Percentiles rank a stretch among this genome's conserved stretches.
Evolutionary conservation across 257 asterid genomes (phyloP).

Genomic region (Eustoma russellianum): DNA sequence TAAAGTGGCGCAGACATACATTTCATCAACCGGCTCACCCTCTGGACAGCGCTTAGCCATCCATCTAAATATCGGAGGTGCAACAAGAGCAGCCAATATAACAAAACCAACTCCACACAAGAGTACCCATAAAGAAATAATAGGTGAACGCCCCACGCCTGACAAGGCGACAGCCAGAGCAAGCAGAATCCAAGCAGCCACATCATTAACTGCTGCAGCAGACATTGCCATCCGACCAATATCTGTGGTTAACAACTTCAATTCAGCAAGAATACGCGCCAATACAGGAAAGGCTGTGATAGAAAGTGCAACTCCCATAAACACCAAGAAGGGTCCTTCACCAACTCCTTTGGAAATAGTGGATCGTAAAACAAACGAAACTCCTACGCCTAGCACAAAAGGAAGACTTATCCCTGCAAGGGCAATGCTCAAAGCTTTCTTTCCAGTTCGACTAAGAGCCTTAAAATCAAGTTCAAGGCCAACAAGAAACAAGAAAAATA

Average conservation of each 20-base stretch:
- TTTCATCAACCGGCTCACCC: constrained; percentile 27
- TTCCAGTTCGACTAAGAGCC: constrained; percentile 22
- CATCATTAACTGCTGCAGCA: constrained; percentile 25
- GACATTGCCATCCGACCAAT: constrained; percentile 32
- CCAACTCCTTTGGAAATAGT: constrained; percentile 17
- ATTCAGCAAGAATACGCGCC: constrained; percentile 29
- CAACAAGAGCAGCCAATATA: constrained; percentile 5
- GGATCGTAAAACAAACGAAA: constrained; percentile 19
- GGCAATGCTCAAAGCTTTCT: constrained; percentile 25
- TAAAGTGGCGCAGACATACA: constrained; percentile 18
- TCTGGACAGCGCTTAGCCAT: constrained; percentile 20
- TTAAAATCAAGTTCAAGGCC: constrained; percentile 24
- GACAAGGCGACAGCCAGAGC: constrained; percentile 24
- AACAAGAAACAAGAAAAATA: constrained; percentile 30
- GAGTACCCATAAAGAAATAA: constrained; percentile 26
- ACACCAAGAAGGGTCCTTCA: constrained; percentile 17
- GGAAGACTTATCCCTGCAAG: constrained; percentile 22
- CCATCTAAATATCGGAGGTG: constrained; percentile 25
- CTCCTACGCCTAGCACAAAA: constrained; percentile 20
- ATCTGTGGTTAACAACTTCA: constrained; percentile 27
- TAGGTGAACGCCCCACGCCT: constrained; percentile 18
- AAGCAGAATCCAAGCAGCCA: constrained; percentile 28
- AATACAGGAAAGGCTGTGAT: constrained; percentile 34
- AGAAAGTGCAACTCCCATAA: constrained; percentile 31
- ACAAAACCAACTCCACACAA: constrained; percentile 20